A percentile compares a stretch with the other conserved stretches of the same genome.
These are phyloP conservation scores for Aspergillus panamensis DNA, from an alignment of 495 filamentous ascomycete species.

Conservation along the genomic window DNA sequence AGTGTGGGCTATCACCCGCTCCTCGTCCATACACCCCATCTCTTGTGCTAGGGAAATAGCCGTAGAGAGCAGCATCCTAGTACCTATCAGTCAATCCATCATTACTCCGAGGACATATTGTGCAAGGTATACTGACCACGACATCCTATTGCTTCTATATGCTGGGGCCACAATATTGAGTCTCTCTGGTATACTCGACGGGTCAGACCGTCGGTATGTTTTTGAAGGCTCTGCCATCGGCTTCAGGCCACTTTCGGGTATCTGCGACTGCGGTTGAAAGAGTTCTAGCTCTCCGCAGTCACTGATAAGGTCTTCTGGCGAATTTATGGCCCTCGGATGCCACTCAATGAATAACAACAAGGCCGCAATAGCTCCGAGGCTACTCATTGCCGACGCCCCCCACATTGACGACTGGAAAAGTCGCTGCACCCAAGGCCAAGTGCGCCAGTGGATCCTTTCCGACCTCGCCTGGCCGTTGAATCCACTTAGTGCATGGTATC, in stretches of 20 bases:
- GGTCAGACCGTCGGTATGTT: neutral
- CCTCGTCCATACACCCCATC: neutral
- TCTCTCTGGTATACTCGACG: slow-evolving; percentile 2
- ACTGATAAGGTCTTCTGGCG: neutral
- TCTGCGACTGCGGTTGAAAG: neutral
- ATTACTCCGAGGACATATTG: neutral
- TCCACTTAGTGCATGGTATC: slow-evolving; percentile 1
- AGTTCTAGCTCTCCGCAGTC: neutral
- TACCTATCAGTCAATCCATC: neutral
- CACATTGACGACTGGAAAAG: slow-evolving; percentile 2
- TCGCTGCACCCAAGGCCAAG: neutral
- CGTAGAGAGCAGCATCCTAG: slow-evolving; percentile 2
- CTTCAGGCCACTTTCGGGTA: neutral
- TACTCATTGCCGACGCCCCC: neutral
- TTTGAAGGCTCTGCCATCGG: neutral
- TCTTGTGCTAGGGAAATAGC: neutral
- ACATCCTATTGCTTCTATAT: slow-evolving; percentile 3
- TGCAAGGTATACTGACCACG: neutral
- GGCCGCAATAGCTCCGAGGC: neutral
- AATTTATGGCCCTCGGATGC: neutral
- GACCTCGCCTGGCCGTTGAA: neutral
- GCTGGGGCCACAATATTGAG: slow-evolving; percentile 4
- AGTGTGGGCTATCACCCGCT: neutral
- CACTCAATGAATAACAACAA: slow-evolving; percentile 3
- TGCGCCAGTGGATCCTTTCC: neutral